Conservation (phyloP, 139 green algal species). For the Chlorella sorokiniana region DNA sequence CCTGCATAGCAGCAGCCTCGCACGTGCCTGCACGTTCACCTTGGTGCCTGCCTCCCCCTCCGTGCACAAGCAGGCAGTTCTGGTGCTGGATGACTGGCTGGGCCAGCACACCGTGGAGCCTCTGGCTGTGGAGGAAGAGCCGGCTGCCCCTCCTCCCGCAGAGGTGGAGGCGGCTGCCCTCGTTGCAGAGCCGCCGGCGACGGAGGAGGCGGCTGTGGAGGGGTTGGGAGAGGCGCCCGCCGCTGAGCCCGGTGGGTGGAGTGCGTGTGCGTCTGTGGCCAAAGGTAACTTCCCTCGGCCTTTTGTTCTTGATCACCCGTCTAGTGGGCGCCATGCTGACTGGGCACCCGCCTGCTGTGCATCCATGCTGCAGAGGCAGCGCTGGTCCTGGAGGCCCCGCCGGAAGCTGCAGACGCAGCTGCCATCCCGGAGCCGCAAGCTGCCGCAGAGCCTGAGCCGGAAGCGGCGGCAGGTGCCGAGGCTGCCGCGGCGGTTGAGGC, state of each 20-base stretch:
- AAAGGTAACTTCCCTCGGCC: too few relatives aligned
- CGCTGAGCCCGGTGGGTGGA: too few relatives aligned
- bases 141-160: too few relatives aligned
- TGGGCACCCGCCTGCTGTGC: too few relatives aligned
- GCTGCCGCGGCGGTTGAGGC: neutral
- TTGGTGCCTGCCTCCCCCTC: neutral
- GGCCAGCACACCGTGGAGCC: conserved; percentile 1
- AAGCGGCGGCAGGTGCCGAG: neutral
- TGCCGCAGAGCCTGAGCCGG: neutral
- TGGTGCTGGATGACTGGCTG: conserved; percentile 28
- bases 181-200: neutral
- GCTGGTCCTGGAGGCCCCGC: neutral
- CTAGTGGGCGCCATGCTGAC: too few relatives aligned
- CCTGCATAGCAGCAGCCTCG: too few relatives aligned
- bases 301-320: too few relatives aligned
- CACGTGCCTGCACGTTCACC: neutral
- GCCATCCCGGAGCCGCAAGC: neutral
- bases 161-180: neutral
- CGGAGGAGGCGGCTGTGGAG: neutral
- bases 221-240: neutral
- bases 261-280: too few relatives aligned
- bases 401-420: neutral
- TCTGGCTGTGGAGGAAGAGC: neutral
- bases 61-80: neutral
- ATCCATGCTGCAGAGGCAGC: neutral